Evolutionary conservation across 768 basidiomycete genomes (phyloP), one percentile per base, ranked within the genome.

Genomic region (Tulasnella sp.): DNA sequence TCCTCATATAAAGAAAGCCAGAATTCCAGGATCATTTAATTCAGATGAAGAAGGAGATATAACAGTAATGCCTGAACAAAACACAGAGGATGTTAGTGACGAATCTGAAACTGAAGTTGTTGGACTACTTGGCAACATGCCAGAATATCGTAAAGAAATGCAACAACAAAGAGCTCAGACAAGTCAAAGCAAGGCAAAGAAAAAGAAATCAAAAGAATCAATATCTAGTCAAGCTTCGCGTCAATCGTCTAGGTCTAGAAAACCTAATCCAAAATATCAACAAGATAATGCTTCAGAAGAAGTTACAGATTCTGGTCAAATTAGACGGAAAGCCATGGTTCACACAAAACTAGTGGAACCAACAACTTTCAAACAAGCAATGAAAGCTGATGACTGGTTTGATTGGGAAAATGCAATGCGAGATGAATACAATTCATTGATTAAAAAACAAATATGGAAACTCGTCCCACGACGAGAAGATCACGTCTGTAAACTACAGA

Each of bases 401-500:
- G 45, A 45, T 27, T 45, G 50, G 42, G 20, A 20, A 19, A 43
- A 52, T 22, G 50, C 50, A 12, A 22, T 20, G 25, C 16, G 35
- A 32, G 15, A 5, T n/a, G 50, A 52, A 25, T 34, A 34, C 8
- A 32, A 43, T 19, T 29, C 42, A 10, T 43, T 34, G 28, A 8
- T 52, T 3, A 4, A 52, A 13, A 52, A 52, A 32, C 25, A 32
- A 13, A 60, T 53, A 16, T 60, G 58, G 58, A 42, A 53, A 20
- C 45, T 53, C 16, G 54, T 35, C 6, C 20, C 32, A 5, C 29
- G 59, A 25, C 61, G 62, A 3, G 4, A 37, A 20, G 58, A n/a
- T n/a, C n/a, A n/a, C n/a, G n/a, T n/a, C n/a, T n/a, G n/a, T n/a
- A n/a, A n/a, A n/a, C n/a, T n/a, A n/a, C n/a, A n/a, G n/a, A n/a